Evolutionary conservation across 176 grass and related monocot genomes (phyloP).

Genomic region (Cenchrus americanus): DNA sequence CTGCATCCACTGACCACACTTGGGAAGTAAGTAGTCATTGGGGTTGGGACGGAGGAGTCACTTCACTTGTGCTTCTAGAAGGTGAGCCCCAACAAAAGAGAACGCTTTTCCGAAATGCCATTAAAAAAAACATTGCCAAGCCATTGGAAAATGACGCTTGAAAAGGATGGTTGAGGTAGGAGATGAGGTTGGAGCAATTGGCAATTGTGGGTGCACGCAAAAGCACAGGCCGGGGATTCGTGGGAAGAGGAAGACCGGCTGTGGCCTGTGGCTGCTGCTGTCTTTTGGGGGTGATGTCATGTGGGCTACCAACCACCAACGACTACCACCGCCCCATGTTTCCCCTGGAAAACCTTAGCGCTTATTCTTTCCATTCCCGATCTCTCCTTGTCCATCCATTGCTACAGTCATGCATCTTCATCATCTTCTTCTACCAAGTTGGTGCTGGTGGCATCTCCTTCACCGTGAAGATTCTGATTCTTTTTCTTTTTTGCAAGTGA

Average conservation of each 20-base stretch:
- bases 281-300: conserved; percentile 56
- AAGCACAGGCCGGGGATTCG: conserved; percentile 35
- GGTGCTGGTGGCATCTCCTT: conserved; percentile 34
- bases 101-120: conserved; percentile 40
- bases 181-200: conserved; percentile 33
- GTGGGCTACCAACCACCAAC: conserved; percentile 60
- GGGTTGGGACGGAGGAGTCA: conserved; percentile 30
- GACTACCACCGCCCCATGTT: conserved; percentile 51
- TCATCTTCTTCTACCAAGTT: conserved; percentile 23
- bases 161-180: conserved; percentile 43
- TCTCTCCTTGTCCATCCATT: conserved; percentile 39
- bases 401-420: not conserved
- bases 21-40: conserved; percentile 40
- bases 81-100: conserved; percentile 22
- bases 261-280: conserved; percentile 14
- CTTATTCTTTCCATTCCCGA: conserved; percentile 4
- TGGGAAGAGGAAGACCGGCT: conserved; percentile 4
- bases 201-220: conserved; percentile 28
- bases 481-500: conserved; percentile 24
- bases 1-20: conserved; percentile 47
- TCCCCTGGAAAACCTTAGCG: not conserved
- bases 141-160: conserved; percentile 40
- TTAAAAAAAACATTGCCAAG: conserved; percentile 16
- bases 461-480: conserved; percentile 37
- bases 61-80: conserved; percentile 60